Evolutionary conservation across 2,329 filamentous ascomycete genomes (phyloP).

Genomic region (Pochonia chlamydosporia): DNA sequence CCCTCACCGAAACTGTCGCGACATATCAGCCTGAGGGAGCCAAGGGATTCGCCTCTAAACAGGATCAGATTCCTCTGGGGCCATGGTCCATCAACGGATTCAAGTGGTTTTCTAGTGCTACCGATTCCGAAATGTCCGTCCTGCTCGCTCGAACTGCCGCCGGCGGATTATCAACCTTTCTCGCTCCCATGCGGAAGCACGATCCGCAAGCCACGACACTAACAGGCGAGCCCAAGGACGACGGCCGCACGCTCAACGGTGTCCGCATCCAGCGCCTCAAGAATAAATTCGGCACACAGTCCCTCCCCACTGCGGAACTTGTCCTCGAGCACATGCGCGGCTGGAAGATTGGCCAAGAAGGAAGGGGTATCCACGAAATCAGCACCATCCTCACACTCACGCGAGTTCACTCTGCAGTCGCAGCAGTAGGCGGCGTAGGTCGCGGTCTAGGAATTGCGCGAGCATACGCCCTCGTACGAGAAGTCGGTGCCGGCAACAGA

Average conservation of each 20-base stretch:
- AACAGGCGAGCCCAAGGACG: conserved; percentile 15
- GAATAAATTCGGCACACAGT: conserved; percentile 64
- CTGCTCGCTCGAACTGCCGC: conserved; percentile 52
- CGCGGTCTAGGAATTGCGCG: conserved; percentile 52
- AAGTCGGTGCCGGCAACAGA: conserved; percentile 39
- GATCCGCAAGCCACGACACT: conserved; percentile 25
- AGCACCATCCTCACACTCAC: conserved; percentile 63
- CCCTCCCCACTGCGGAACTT: conserved; percentile 67
- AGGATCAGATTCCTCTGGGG: conserved; percentile 34
- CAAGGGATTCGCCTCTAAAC: conserved; percentile 12
- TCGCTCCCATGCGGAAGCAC: conserved; percentile 53
- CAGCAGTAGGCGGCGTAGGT: conserved; percentile 45
- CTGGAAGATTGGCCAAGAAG: conserved; percentile 61
- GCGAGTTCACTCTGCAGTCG: conserved; percentile 50
- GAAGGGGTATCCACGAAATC: conserved; percentile 63
- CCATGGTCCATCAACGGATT: conserved; percentile 59
- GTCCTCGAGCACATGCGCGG: conserved; percentile 57
- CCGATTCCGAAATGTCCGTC: conserved; percentile 43
- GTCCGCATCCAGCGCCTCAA: conserved; percentile 65
- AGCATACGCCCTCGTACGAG: conserved; percentile 52
- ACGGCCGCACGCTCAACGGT: conserved; percentile 53
- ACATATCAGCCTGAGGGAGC: conserved; percentile 15
- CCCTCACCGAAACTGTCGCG: conserved; percentile 60
- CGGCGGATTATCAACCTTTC: conserved; percentile 54
- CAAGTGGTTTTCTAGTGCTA: conserved; percentile 46